Evolutionary conservation across 73 alveolate species (phyloP).

Genomic region (Paramecium bursaria): DNA sequence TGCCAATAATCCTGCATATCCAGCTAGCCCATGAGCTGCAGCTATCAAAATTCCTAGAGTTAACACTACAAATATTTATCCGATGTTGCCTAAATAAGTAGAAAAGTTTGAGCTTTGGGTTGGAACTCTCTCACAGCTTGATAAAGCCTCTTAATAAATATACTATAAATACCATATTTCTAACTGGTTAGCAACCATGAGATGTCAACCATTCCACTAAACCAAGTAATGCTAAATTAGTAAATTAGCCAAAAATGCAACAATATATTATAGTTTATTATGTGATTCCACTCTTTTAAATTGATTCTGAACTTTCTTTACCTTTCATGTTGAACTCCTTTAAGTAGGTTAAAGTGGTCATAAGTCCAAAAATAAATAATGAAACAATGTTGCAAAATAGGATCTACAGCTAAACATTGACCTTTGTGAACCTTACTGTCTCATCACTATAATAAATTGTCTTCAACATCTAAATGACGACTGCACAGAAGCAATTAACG

Average conservation of each 20-base stretch:
- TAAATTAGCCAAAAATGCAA: constrained; percentile 47
- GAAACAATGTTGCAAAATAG: neutral
- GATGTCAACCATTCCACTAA: constrained; percentile 54
- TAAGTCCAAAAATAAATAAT: neutral
- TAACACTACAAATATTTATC: constrained; percentile 20
- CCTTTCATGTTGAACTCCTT: constrained; percentile 26
- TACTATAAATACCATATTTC: constrained; percentile 36
- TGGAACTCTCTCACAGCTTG: constrained; percentile 17
- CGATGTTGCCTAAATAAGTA: neutral
- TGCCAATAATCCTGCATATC: constrained; percentile 48
- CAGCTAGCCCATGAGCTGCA: constrained; percentile 24
- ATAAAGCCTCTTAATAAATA: constrained; percentile 16
- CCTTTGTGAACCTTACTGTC: constrained; percentile 11
- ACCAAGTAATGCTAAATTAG: constrained; percentile 16
- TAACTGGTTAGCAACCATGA: constrained; percentile 54
- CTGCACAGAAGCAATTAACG: constrained; percentile 31
- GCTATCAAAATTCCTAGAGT: constrained; percentile 32
- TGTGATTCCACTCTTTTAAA: neutral
- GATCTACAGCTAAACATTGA: constrained; percentile 6
- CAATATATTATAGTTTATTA: neutral
- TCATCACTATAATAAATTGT: constrained; percentile 25
- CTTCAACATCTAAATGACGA: neutral
- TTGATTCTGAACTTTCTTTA: constrained; percentile 20
- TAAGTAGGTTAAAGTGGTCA: constrained; percentile 22
- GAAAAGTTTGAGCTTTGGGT: constrained; percentile 24